phyloP scores from a whole-genome alignment of 106 monocot genomes.

The Phalaenopsis aphrodite region DNA sequence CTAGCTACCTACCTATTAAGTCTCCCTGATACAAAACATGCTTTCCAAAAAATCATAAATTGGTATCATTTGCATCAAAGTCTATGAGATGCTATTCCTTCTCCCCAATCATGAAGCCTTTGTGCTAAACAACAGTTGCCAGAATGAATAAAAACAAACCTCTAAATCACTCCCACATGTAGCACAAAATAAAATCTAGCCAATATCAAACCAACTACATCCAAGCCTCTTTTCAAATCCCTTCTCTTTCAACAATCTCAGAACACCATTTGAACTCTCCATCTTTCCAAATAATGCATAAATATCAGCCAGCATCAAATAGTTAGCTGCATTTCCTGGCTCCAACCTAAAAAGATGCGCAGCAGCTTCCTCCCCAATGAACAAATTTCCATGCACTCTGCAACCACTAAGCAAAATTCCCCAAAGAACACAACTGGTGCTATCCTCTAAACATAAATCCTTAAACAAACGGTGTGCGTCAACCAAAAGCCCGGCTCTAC shows the following conservation, averaged over 20 bases:
- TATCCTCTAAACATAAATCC: background rate
- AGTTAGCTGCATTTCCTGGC: conserved; percentile 56
- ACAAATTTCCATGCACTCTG: conserved; percentile 33
- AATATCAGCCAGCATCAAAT: conserved; percentile 48
- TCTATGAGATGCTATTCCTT: no score
- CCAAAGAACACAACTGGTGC: conserved; percentile 31
- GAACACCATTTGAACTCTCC: conserved; percentile 31
- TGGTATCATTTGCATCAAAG: no score
- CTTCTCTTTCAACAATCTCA: conserved; percentile 18
- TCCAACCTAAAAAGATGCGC: conserved; percentile 33
- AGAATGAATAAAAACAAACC: background rate
- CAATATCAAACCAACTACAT: conserved; percentile 35
- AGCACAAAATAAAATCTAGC: conserved; percentile 5
- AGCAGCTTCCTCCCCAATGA: conserved; percentile 42
- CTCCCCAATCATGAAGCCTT: no score
- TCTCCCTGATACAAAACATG: no score
- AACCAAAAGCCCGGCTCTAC: conserved; percentile 40
- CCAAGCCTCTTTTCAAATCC: conserved; percentile 25
- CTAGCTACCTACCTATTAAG: no score
- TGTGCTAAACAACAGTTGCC: no score
- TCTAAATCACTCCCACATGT: background rate
- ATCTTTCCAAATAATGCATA: conserved; percentile 33
- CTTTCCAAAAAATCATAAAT: no score
- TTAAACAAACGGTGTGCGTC: conserved; percentile 38
- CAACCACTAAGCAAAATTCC: conserved; percentile 55